phyloP scores from a whole-genome alignment of 768 basidiomycete species.

The Gymnopilus dilepis region DNA sequence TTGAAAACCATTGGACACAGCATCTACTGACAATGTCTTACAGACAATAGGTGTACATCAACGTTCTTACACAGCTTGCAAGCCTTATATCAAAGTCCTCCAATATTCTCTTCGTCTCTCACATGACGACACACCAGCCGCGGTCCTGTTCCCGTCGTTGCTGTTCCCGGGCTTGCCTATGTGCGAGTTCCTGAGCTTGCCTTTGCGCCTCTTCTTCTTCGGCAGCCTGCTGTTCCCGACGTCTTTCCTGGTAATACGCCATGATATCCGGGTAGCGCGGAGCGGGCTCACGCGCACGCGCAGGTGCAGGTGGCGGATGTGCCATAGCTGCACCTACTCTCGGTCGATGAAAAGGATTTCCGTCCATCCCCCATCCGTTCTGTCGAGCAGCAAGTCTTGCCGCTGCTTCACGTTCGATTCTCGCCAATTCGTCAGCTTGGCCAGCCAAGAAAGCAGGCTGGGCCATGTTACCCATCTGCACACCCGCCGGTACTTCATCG shows the following conservation, averaged over 20 bases:
- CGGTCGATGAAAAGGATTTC: no score
- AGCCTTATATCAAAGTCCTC: background rate
- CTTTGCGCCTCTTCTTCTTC: background rate
- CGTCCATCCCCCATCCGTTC: no score
- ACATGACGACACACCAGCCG: constrained; percentile 13
- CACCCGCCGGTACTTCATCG: constrained; percentile 11
- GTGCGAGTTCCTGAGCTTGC: background rate
- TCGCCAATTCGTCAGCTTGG: constrained; percentile 17
- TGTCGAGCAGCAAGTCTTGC: background rate
- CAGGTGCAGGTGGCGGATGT: no score
- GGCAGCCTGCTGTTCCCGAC: constrained; percentile 1
- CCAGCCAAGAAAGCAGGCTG: constrained; percentile 9
- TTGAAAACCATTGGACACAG: no score
- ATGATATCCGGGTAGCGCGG: no score
- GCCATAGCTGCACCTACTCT: no score
- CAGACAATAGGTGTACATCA: no score
- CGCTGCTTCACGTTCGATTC: constrained; percentile 12
- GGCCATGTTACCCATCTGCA: background rate
- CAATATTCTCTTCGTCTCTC: background rate
- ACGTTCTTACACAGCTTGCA: no score
- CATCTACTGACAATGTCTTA: no score
- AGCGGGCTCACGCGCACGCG: no score
- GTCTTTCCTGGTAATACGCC: background rate
- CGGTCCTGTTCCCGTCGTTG: background rate
- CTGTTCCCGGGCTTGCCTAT: no score